Base-by-base conservation (phyloP, 2,329 filamentous ascomycete species). In the Aaosphaeria pasadenensis region DNA sequence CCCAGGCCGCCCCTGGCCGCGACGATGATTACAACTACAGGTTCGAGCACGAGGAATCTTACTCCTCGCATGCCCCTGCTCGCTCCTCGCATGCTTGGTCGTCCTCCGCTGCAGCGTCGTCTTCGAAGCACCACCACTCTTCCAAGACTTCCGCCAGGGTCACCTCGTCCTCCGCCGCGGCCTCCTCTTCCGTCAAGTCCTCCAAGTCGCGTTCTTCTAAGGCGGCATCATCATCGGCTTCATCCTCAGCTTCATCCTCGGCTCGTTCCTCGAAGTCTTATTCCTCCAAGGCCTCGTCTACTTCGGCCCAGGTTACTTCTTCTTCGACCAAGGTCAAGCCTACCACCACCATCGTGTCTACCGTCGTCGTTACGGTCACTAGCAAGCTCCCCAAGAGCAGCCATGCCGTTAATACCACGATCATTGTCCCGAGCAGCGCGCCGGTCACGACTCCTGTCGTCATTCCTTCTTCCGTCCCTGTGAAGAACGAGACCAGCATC, bases 361-460 rank as follows among this genome's bases (percentile, higher is more conserved):
- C 33, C 7, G 33, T 36, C 4, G 33, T 36, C n/a, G 30, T 51
- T 29, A 55, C 54, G 7, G 17, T 47, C 36, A 56, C 55, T 9
- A 48, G 35, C 44, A 47, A 49, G 36, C 29, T 54, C 30, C 55
- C 55, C 29, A 7, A 40, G 17, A 28, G 28, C 29, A 30, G 17
- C 17, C 17, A 51, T 28, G 47, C 43, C 42, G 17, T 24, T 24
- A 24, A 24, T 24, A 55, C 50, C 39, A 50, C 32, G 13, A 42
- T 44, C 42, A 32, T 32, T 6, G 44, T 32, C 9, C 47, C 49
- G 17, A 24, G 17, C 17, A 24, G 17, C 17, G 17, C 17, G 17
- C 17, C 17, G 17, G 17, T 24, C 17, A 24, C 17, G 17, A 24
- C 17, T 24, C 17, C 17, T 24, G 17, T 24, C 17, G 17, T 24